phyloP scores from a whole-genome alignment of 1,284 basidiomycete genomes.

The Cystobasidium pallidum region DNA sequence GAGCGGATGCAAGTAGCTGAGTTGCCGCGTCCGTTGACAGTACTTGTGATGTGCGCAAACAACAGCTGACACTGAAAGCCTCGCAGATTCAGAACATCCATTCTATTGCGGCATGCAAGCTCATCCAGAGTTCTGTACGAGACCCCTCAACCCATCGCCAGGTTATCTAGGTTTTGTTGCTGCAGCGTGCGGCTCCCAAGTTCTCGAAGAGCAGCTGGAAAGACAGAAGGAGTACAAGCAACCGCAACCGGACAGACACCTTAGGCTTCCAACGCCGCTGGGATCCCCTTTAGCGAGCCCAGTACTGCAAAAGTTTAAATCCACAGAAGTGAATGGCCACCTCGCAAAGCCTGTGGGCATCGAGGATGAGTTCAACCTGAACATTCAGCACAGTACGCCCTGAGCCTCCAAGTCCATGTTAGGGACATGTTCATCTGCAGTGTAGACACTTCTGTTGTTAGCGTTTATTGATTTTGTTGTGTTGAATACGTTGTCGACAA shows the following conservation, averaged over 20 bases:
- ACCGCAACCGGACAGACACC: conserved; percentile 59
- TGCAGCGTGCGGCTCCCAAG: conserved; percentile 69
- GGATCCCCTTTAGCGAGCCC: conserved; percentile 38
- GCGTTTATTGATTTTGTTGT: conserved; percentile 3
- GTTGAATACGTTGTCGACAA: background rate
- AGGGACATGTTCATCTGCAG: background rate
- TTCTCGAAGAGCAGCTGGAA: conserved; percentile 76
- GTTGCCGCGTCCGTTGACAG: conserved; percentile 66
- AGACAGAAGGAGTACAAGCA: conserved; percentile 64
- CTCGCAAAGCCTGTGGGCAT: conserved; percentile 42
- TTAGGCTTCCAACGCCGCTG: conserved; percentile 25
- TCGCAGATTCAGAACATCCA: conserved; percentile 71
- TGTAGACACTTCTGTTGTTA: background rate
- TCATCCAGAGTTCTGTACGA: conserved; percentile 97
- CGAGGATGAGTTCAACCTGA: conserved; percentile 43
- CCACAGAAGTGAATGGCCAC: conserved; percentile 40
- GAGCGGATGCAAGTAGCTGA: conserved; percentile 98
- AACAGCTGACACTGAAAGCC: background rate
- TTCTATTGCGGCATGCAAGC: conserved; percentile 95
- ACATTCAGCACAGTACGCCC: conserved; percentile 31
- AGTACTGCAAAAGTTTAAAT: conserved; percentile 30
- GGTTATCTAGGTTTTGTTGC: conserved; percentile 96
- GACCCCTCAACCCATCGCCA: conserved; percentile 96
- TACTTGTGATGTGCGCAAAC: no score
- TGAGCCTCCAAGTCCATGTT: background rate